Conservation (phyloP, 129 eudicot species). For the Escallonia herrerae region DNA sequence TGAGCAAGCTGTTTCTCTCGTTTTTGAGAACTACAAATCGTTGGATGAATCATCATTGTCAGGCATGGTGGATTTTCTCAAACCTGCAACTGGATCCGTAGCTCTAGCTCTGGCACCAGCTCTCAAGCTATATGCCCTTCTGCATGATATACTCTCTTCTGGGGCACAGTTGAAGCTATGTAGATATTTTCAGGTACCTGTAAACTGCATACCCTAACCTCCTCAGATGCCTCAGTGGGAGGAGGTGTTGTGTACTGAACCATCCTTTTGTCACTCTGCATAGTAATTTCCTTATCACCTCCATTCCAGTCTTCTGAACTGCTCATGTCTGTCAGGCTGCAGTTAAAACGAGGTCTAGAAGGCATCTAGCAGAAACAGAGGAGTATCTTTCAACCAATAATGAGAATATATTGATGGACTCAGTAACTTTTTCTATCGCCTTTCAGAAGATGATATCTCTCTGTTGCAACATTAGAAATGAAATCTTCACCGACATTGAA, state of each 20-base stretch:
- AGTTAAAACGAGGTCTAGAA: constrained; percentile 62
- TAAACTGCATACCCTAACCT: not conserved
- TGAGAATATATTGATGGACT: constrained; percentile 37
- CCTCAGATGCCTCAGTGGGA: not conserved
- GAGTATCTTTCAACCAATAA: constrained; percentile 38
- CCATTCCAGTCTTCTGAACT: constrained; percentile 7
- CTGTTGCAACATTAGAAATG: constrained; percentile 46
- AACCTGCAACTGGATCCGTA: constrained; percentile 37
- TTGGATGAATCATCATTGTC: constrained; percentile 56
- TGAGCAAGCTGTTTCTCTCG: constrained; percentile 50
- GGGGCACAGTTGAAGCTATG: constrained; percentile 66
- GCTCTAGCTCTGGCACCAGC: constrained; percentile 82
- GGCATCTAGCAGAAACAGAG: constrained; percentile 59
- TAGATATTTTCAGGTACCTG: constrained; percentile 67
- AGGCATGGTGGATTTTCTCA: constrained; percentile 43
- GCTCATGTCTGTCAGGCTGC: constrained; percentile 42
- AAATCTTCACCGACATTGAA: constrained; percentile 60
- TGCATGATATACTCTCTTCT: constrained; percentile 49
- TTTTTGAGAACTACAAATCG: constrained; percentile 75
- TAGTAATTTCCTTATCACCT: not conserved
- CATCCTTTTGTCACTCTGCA: no score
- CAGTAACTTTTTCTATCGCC: constrained; percentile 34
- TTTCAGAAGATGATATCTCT: constrained; percentile 71
- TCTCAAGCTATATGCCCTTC: constrained; percentile 54
- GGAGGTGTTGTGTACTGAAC: no score